Percentiles rank a stretch among this genome's conserved stretches.
Evolutionary conservation across 306 rosid species (phyloP).

Genomic region (Rubus parviflorus): DNA sequence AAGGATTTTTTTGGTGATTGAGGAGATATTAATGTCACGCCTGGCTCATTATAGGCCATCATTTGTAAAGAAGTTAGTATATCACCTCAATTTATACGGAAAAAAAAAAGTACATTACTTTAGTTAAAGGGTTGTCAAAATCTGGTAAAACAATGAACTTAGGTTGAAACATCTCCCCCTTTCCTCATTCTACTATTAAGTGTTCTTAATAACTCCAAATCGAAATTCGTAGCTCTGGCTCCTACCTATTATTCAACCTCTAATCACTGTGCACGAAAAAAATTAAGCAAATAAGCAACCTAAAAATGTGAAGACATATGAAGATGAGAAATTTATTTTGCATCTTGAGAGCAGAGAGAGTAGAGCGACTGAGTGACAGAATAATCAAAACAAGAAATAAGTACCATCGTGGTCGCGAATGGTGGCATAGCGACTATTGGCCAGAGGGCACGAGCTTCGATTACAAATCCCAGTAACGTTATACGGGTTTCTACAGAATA

Average conservation of each 20-base stretch:
- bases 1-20: background rate
- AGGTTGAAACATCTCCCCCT: background rate
- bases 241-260: background rate
- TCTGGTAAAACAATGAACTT: background rate
- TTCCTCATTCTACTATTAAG: background rate
- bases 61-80: background rate
- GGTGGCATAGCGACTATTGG: conserved; percentile 94
- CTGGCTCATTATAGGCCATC: background rate
- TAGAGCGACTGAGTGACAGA: no score
- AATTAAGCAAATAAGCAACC: background rate
- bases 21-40: background rate
- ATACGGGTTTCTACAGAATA: conserved; percentile 82
- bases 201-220: background rate
- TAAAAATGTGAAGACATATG: background rate
- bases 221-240: background rate
- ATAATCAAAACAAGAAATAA: background rate
- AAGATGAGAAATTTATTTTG: background rate
- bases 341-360: background rate
- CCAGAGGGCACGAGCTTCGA: conserved; percentile 89
- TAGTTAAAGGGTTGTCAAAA: background rate
- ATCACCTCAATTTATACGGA: background rate
- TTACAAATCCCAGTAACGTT: conserved; percentile 88
- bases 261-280: background rate
- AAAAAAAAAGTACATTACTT: background rate
- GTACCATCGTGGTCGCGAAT: conserved; percentile 86